Evolutionary conservation across 2,329 filamentous ascomycete genomes (phyloP).

Genomic region (Corynespora cassiicola): DNA sequence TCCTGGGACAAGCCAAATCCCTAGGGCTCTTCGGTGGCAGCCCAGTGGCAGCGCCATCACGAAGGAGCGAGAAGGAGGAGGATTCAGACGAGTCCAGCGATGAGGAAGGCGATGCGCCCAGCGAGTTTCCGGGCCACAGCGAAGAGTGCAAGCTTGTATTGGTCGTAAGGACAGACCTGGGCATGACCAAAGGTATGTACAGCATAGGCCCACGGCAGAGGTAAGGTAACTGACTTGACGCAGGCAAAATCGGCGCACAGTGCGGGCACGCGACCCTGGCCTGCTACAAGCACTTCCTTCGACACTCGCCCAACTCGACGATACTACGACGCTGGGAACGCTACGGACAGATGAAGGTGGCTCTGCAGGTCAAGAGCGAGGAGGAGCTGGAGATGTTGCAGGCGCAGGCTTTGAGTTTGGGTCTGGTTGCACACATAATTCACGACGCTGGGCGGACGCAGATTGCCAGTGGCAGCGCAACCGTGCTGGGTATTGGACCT

Average conservation of each 20-base stretch:
- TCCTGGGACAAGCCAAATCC: conserved; percentile 68
- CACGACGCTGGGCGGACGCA: conserved; percentile 96
- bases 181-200: conserved; percentile 90
- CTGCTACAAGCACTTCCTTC: conserved; percentile 86
- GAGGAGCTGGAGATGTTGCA: conserved; percentile 79
- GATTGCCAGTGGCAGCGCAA: conserved; percentile 91
- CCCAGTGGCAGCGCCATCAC: conserved; percentile 34
- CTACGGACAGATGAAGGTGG: conserved; percentile 89
- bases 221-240: conserved; percentile 8
- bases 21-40: conserved; percentile 75
- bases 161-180: conserved; percentile 90
- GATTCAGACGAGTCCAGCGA: conserved; percentile 36
- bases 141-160: conserved; percentile 96
- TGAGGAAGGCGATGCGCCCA: conserved; percentile 42
- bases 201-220: not conserved
- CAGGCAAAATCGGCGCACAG: conserved; percentile 97
- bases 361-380: conserved; percentile 85
- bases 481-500: conserved; percentile 77
- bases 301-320: conserved; percentile 60
- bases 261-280: conserved; percentile 95
- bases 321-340: conserved; percentile 86
- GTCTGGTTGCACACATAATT: conserved; percentile 87
- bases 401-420: conserved; percentile 80
- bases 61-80: conserved; percentile 15
- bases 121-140: conserved; percentile 55